Base-by-base conservation (phyloP, 306 rosid genomes). In the Comarum palustre region DNA sequence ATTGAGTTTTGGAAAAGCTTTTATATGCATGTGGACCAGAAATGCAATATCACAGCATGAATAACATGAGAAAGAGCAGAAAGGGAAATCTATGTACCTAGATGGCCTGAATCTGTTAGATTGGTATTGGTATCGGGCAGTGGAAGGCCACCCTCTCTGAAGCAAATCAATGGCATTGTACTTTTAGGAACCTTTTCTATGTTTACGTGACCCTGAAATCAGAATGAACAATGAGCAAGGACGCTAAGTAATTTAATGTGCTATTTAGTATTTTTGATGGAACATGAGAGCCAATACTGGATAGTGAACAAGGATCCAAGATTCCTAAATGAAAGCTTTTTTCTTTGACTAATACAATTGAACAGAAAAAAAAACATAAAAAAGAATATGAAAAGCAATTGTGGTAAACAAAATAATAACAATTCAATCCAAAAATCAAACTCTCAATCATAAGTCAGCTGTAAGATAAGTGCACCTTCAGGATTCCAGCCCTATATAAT, bases 91-190 rank as follows among this genome's bases (percentile, higher is more conserved):
- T 42, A 62, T 73, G 31, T 75, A 82, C 87, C 93, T 72, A 78
- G 82, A 75, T 47, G 66, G 47, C 89, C 87, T 46, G 90, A 81
- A 76, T 83, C 87, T 58, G 80, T 82, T 59, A 84, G 69, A 42
- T 95, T 83, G 75, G 78, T 85, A 77, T 85, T 88, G 82, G 80
- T 84, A 82, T 89, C 96, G 1, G 99, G 92, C 63, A 91, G 82
- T 41, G 99, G 99, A 62, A 86, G 99, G 73, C 99, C 84, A 51
- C 99, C 97, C 79, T 86, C 86, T 82, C 96, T 88, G 79, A 95
- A 86, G 85, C 99, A 95, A 83, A 90, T 78, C 68, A 91, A 50
- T 9, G 96, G 97, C 79, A 88, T 69, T 34, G 69, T 34, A 59
- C 84, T 85, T 80, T 84, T 58, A 16, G 88, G 87, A 78, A 88